Base-by-base conservation (phyloP, 202 grass and related monocot species). In the Brachypodium distachyon region DNA sequence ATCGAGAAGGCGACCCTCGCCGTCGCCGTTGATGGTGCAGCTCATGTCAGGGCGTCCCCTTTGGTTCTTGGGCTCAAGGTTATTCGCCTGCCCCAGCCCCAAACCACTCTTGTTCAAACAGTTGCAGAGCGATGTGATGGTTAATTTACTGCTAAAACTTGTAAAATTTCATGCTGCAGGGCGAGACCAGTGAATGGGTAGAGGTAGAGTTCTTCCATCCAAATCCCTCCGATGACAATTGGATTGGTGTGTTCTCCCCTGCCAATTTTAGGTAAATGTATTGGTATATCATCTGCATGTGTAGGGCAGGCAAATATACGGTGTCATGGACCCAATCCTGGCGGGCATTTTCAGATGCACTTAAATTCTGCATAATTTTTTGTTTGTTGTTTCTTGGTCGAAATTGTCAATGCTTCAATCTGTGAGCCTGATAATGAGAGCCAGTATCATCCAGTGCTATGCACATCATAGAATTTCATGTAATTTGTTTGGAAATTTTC, bases 191-290 rank as follows among this genome's bases (percentile, higher is more conserved):
- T 27, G 88, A 91, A 49, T 93, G 86, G 90, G 94, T 97, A 64
- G 79, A 82, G 25, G 69, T 97, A 27, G 74, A 93, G 86, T 97
- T 85, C 71, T 76, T 66, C 40, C 83, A 89, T 73, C 86, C 90
- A 50, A 89, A 81, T 81, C 88, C 93, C 53, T 81, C 93, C 27
- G 50, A 38, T 19, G 84, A 76, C n/a, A 88, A 97, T 76, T 97
- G 94, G 90, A 86, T 97, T 62, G 90, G 90, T 18, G 94, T 93
- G 3, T 97, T 97, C 60, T 97, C 94, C 69, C 94, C 94, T 41
- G 81, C 88, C 16, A 63, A 85, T 93, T 97, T 93, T 73, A 97
- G 86, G 85, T 82, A 82, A 19, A 0, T 3, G 0, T 32, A 23
- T 23, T 33, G 52, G 42, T 53, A 67, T 83, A 86, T 22, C 62